Conservation (phyloP, 192 early-diverging fungal genomes). For the Gryganskiella cystojenkinii region DNA sequence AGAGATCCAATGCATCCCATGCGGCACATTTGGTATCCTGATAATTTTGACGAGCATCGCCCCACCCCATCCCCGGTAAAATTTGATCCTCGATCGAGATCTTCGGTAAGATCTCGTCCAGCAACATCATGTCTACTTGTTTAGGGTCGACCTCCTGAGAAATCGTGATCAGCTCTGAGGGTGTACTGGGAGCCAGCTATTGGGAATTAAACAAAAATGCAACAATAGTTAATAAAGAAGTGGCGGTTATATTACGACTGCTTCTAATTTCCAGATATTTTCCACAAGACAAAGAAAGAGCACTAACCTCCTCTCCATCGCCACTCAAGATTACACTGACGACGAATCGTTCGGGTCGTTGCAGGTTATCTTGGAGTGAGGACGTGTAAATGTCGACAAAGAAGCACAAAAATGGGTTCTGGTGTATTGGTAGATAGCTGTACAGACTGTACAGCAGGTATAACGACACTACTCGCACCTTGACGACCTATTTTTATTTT, state of each 20-base stretch:
- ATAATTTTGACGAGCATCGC: constrained; percentile 1
- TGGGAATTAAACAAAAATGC: background rate
- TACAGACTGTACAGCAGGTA: constrained; percentile 50
- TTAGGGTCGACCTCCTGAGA: constrained; percentile 30
- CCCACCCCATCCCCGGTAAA: constrained; percentile 24
- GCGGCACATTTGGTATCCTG: background rate
- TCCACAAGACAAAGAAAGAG: background rate
- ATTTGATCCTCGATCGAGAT: constrained; percentile 39
- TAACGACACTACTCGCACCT: constrained; percentile 31
- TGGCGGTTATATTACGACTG: background rate
- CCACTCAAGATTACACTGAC: constrained; percentile 42
- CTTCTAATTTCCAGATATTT: background rate
- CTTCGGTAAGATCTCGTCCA: constrained; percentile 20
- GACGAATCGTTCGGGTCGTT: constrained; percentile 40
- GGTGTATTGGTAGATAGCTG: constrained; percentile 40
- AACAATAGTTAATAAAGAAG: background rate
- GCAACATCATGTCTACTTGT: constrained; percentile 15
- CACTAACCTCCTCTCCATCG: constrained; percentile 43
- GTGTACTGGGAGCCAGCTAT: constrained; percentile 45
- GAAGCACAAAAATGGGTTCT: constrained; percentile 44
- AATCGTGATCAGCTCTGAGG: constrained; percentile 39
- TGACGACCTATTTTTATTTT: constrained; percentile 34
- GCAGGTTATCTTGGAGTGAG: constrained; percentile 21
- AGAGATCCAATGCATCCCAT: constrained; percentile 16
- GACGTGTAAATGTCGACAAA: constrained; percentile 42